Conservation (phyloP, 1,284 basidiomycete genomes). For the Takashimella tepidaria region DNA sequence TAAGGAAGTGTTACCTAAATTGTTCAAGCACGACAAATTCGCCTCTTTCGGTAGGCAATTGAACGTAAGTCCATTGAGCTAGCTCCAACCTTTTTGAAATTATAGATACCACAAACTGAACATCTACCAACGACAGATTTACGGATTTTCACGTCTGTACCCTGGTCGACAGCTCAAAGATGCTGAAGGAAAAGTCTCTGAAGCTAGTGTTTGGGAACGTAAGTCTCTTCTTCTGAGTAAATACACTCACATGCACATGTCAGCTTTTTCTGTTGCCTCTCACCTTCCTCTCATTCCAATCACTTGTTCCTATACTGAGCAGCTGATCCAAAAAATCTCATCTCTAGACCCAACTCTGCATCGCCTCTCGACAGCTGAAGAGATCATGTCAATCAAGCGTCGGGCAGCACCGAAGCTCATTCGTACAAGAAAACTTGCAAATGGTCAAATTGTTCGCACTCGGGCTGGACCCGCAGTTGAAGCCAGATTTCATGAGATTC, state of each 20-base stretch:
- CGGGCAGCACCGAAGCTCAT: slow-evolving; percentile 41
- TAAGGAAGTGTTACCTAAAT: slow-evolving; percentile 33
- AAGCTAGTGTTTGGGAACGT: slow-evolving; percentile 44
- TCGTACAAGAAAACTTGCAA: slow-evolving; percentile 35
- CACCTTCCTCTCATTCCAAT: no score
- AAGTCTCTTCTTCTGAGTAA: slow-evolving; percentile 7
- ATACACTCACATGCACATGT: neutral
- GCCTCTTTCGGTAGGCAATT: slow-evolving; percentile 40
- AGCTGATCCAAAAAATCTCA: neutral
- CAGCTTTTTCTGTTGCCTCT: neutral
- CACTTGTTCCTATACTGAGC: no score
- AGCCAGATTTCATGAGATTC: slow-evolving; percentile 29
- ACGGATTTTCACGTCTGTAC: slow-evolving; percentile 39
- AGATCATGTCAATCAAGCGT: slow-evolving; percentile 33
- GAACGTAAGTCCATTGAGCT: slow-evolving; percentile 24
- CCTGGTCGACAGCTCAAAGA: slow-evolving; percentile 43
- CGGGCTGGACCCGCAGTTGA: slow-evolving; percentile 32
- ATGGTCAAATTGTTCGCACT: slow-evolving; percentile 33
- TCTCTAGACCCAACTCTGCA: slow-evolving; percentile 33
- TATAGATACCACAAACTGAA: slow-evolving; percentile 1
- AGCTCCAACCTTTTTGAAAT: neutral
- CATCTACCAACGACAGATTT: slow-evolving; percentile 25
- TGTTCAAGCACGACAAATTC: slow-evolving; percentile 44
- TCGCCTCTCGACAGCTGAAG: slow-evolving; percentile 28
- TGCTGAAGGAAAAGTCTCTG: slow-evolving; percentile 32